Conservation (phyloP, 148 eudicot genomes). For the Rhododendron kiyosumense region DNA sequence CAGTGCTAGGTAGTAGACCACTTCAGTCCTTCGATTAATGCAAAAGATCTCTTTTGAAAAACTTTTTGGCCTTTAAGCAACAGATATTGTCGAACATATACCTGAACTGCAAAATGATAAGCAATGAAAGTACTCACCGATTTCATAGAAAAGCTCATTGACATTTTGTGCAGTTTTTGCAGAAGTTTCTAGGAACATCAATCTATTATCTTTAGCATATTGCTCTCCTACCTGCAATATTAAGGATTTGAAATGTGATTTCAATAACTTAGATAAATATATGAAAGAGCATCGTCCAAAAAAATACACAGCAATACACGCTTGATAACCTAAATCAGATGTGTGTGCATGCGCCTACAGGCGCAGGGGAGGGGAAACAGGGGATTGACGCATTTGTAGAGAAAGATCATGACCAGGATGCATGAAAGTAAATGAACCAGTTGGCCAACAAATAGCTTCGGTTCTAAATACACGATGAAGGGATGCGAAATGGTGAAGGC, state of each 20-base stretch:
- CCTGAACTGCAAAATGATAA: no score
- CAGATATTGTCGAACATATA: neutral
- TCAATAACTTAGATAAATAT: neutral
- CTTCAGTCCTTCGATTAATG: neutral
- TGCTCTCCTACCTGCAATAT: constrained; percentile 53
- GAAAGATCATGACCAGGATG: neutral
- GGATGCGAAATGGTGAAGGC: neutral
- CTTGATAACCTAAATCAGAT: neutral
- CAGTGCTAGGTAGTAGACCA: neutral
- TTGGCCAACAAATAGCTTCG: neutral
- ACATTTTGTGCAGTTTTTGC: constrained; percentile 71
- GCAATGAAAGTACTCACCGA: constrained; percentile 28
- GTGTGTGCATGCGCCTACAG: neutral
- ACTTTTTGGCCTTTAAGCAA: neutral
- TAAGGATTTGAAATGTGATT: neutral
- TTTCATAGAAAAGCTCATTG: constrained; percentile 60
- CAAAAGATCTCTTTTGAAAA: neutral
- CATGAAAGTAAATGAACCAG: neutral
- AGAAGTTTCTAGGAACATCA: constrained; percentile 62
- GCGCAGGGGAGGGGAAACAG: neutral
- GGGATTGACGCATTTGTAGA: neutral
- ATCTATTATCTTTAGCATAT: constrained; percentile 60
- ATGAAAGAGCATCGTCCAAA: neutral
- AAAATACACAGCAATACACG: neutral
- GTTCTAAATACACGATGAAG: neutral